These are phyloP conservation scores for Arctium minus DNA, from an alignment of 129 eudicot species.

Conservation along the genomic window DNA sequence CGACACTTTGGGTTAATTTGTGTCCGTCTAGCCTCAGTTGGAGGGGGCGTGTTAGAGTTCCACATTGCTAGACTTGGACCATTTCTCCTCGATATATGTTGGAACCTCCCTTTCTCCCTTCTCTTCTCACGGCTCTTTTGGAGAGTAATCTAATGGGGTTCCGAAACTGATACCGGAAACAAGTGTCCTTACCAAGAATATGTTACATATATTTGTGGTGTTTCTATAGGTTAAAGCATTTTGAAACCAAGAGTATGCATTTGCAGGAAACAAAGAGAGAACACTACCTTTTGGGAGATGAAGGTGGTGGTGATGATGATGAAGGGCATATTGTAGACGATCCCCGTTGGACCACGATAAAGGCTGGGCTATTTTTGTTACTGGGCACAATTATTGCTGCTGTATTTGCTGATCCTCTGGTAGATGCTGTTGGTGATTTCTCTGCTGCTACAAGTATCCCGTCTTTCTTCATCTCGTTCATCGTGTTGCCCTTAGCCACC, in stretches of 20 bases:
- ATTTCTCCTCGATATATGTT: too few relatives aligned
- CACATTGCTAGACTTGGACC: too few relatives aligned
- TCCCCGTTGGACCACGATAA: slow-evolving; percentile 45
- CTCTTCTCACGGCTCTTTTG: background rate
- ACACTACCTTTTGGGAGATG: slow-evolving; percentile 61
- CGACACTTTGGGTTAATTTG: too few relatives aligned
- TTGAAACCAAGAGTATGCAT: background rate
- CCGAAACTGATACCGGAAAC: too few relatives aligned
- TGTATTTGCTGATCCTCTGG: slow-evolving; percentile 88
- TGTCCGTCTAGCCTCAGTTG: too few relatives aligned
- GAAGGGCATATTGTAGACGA: slow-evolving; percentile 42
- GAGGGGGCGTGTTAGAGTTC: too few relatives aligned
- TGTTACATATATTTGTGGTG: background rate
- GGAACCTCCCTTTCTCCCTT: background rate
- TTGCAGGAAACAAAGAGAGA: slow-evolving; percentile 74
- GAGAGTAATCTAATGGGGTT: too few relatives aligned
- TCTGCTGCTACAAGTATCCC: slow-evolving; percentile 87
- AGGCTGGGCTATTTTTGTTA: slow-evolving; percentile 58
- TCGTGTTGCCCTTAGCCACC: slow-evolving; percentile 78
- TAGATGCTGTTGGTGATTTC: slow-evolving; percentile 80
- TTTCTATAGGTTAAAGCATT: background rate
- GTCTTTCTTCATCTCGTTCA: slow-evolving; percentile 85
- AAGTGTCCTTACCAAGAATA: too few relatives aligned
- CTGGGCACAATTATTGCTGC: slow-evolving; percentile 83
- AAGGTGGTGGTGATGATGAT: slow-evolving; percentile 44